Conservation (phyloP, 306 rosid genomes). For the Ormosia semicastrata region DNA sequence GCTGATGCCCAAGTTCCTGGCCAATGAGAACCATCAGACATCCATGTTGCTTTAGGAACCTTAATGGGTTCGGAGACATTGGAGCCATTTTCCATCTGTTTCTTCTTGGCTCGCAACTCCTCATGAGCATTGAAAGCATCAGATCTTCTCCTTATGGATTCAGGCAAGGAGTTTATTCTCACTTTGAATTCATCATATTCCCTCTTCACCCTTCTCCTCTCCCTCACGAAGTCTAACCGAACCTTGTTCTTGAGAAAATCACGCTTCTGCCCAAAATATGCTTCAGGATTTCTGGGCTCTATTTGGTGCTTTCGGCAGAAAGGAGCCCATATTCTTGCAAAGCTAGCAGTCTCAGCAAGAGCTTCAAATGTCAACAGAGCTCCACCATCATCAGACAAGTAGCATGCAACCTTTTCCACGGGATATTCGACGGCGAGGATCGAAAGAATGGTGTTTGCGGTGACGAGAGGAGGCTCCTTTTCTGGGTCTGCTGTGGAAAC, state of each 20-base stretch:
- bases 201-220: constrained; percentile 80
- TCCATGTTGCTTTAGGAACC: constrained; percentile 78
- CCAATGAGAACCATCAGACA: constrained; percentile 95
- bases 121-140: constrained; percentile 91
- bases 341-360: constrained; percentile 86
- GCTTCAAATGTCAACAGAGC: constrained; percentile 78
- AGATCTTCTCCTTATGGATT: constrained; percentile 79
- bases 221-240: constrained; percentile 81
- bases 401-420: constrained; percentile 78
- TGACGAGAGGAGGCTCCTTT: constrained; percentile 87
- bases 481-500: constrained; percentile 91
- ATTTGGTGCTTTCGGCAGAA: constrained; percentile 74
- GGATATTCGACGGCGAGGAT: constrained; percentile 87
- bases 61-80: constrained; percentile 51
- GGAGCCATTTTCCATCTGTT: constrained; percentile 65
- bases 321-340: constrained; percentile 79
- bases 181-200: constrained; percentile 89
- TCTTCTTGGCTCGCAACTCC: constrained; percentile 75
- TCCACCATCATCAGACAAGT: constrained; percentile 92
- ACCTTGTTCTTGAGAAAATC: constrained; percentile 84
- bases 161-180: constrained; percentile 75
- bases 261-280: constrained; percentile 80
- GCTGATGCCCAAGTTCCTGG: constrained; percentile 86
- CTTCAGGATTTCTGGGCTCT: constrained; percentile 81
- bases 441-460: constrained; percentile 83